Conservation (phyloP, 1,284 basidiomycete genomes). For the Macrocystidia cucumis region DNA sequence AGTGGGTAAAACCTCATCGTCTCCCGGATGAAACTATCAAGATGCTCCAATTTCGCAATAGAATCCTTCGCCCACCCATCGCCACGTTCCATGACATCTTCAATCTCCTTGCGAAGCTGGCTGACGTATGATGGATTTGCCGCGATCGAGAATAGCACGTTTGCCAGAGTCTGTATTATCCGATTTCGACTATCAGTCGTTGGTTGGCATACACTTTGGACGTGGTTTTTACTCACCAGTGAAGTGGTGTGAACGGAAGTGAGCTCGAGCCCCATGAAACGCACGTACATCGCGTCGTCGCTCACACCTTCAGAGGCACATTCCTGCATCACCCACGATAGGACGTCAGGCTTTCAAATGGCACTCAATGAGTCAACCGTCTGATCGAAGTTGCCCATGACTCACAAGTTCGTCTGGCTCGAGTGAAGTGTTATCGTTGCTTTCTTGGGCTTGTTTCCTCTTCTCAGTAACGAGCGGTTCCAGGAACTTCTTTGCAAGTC, state of each 20-base stretch:
- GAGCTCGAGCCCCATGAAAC: slow-evolving; percentile 24
- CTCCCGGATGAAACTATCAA: slow-evolving; percentile 32
- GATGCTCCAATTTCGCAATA: slow-evolving; percentile 26
- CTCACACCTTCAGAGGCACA: too few relatives aligned
- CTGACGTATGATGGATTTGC: slow-evolving; percentile 26
- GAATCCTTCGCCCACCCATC: slow-evolving; percentile 35
- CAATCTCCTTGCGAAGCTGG: slow-evolving; percentile 35
- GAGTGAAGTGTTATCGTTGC: not conserved
- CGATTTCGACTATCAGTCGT: not conserved
- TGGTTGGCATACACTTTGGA: too few relatives aligned
- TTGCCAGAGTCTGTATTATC: slow-evolving; percentile 24
- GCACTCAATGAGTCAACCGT: too few relatives aligned
- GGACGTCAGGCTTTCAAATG: too few relatives aligned
- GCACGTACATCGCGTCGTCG: too few relatives aligned
- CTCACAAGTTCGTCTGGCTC: too few relatives aligned
- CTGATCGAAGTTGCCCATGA: too few relatives aligned
- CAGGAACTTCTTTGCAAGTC: slow-evolving; percentile 23
- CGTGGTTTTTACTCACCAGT: slow-evolving; percentile 12
- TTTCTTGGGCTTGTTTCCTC: too few relatives aligned
- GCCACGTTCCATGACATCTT: slow-evolving; percentile 17
- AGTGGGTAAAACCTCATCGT: slow-evolving; percentile 12
- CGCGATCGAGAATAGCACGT: slow-evolving; percentile 31
- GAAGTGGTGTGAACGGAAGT: slow-evolving; percentile 24
- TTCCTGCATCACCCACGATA: too few relatives aligned
- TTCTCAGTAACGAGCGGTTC: slow-evolving; percentile 34